phyloP scores from a whole-genome alignment of 371 early-diverging fungal species.

The Mucor circinelloides region DNA sequence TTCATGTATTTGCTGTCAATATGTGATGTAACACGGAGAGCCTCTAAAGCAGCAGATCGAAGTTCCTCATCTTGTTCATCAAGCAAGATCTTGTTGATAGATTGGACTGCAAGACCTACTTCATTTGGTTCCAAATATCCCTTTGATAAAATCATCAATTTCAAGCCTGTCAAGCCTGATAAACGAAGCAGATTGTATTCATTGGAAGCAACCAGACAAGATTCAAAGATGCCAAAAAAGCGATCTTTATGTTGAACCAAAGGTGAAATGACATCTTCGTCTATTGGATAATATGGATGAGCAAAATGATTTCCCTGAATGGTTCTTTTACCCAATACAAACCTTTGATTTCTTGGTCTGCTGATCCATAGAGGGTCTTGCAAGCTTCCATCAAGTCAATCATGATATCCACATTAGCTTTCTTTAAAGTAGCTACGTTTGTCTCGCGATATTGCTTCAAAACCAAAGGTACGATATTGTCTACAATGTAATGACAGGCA shows the following conservation, averaged over 20 bases:
- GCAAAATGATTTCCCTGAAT: no score
- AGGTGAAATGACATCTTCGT: slow-evolving; percentile 52
- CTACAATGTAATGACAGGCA: slow-evolving; percentile 62
- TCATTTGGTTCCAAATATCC: slow-evolving; percentile 64
- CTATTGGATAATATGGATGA: neutral
- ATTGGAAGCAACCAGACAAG: slow-evolving; percentile 60
- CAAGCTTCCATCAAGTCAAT: slow-evolving; percentile 69
- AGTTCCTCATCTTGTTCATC: slow-evolving; percentile 58
- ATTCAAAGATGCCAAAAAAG: slow-evolving; percentile 66
- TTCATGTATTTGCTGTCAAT: slow-evolving; percentile 30
- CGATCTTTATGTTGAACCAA: slow-evolving; percentile 67
- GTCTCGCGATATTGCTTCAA: slow-evolving; percentile 59
- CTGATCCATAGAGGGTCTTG: slow-evolving; percentile 59
- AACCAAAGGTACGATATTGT: slow-evolving; percentile 56
- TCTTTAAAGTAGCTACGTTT: slow-evolving; percentile 59
- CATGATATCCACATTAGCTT: slow-evolving; percentile 68
- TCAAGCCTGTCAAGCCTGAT: slow-evolving; percentile 69
- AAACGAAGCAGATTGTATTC: slow-evolving; percentile 74
- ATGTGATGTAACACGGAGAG: slow-evolving; percentile 28
- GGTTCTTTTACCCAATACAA: slow-evolving; percentile 10
- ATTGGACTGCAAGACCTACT: slow-evolving; percentile 58
- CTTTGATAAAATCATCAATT: slow-evolving; percentile 62
- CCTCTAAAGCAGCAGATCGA: slow-evolving; percentile 39
- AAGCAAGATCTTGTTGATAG: slow-evolving; percentile 57
- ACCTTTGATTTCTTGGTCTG: slow-evolving; percentile 39